phyloP scores from a whole-genome alignment of 345 rosid species.

The Eucalyptus curtisii region DNA sequence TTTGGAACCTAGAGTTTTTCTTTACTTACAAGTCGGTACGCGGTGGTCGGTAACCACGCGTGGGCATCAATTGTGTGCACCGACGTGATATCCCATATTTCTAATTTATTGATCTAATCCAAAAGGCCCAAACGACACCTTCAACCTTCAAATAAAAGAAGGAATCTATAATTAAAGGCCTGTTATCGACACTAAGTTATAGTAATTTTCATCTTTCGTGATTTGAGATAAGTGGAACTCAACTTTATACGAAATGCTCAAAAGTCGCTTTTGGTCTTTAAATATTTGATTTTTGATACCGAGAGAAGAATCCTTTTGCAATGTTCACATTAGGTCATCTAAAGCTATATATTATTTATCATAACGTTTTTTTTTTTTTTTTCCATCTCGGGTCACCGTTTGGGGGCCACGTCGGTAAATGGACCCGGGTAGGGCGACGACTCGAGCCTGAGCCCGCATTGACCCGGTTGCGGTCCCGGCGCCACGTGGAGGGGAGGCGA shows the following conservation, averaged over 20 bases:
- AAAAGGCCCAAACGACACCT: not conserved
- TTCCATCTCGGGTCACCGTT: no score
- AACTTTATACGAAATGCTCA: not conserved
- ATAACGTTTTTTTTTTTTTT: no score
- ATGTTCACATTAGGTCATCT: not conserved
- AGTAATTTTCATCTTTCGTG: not conserved
- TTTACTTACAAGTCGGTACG: not conserved
- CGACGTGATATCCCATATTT: not conserved
- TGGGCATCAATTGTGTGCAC: not conserved
- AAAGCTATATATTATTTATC: not conserved
- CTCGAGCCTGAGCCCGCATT: not conserved
- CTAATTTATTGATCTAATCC: not conserved
- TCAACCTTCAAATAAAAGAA: not conserved
- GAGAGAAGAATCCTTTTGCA: not conserved
- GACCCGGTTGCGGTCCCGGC: not conserved
- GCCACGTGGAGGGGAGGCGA: not conserved
- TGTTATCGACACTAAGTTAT: accelerated
- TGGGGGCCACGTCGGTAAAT: not conserved
- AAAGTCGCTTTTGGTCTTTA: not conserved
- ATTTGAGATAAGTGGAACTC: accelerated
- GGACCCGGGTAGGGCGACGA: not conserved
- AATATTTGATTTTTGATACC: not conserved
- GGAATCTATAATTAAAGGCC: not conserved
- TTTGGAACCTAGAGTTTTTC: not conserved
- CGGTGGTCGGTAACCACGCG: not conserved